Percentiles rank a stretch among this genome's conserved stretches.
phyloP scores from a whole-genome alignment of 2,329 filamentous ascomycete species.

The Phaeomoniella chlamydospora region DNA sequence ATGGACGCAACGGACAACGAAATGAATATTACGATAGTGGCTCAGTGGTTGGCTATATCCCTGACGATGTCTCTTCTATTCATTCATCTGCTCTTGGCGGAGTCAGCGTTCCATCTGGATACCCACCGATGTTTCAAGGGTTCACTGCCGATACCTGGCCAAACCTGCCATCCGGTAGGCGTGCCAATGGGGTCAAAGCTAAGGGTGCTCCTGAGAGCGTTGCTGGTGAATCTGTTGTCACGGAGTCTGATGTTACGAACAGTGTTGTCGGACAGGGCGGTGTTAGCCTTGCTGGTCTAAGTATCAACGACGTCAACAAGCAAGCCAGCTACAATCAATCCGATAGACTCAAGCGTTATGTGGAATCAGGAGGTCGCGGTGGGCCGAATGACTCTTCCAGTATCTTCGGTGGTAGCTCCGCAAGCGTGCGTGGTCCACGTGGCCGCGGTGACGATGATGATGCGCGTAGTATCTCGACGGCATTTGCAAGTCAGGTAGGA shows the following conservation, averaged over 20 bases:
- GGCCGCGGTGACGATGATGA: conserved; percentile 61
- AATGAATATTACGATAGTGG: conserved; percentile 57
- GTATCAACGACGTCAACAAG: conserved; percentile 56
- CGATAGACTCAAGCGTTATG: conserved; percentile 86
- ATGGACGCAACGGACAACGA: conserved; percentile 30
- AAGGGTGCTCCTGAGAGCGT: conserved; percentile 62
- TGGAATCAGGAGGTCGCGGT: conserved; percentile 66
- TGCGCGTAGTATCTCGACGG: conserved; percentile 88
- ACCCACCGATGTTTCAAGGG: conserved; percentile 88
- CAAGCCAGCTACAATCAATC: conserved; percentile 63
- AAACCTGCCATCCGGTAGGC: conserved; percentile 55
- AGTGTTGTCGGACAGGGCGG: conserved; percentile 74
- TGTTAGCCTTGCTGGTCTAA: conserved; percentile 59
- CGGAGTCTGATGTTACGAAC: conserved; percentile 71
- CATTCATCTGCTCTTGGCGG: conserved; percentile 84
- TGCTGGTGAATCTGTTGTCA: conserved; percentile 83
- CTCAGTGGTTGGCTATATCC: conserved; percentile 88
- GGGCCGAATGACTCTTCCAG: conserved; percentile 44
- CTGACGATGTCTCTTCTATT: conserved; percentile 91
- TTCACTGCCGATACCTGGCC: conserved; percentile 86
- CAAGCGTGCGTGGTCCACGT: conserved; percentile 32
- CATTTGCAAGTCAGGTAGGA: conserved; percentile 89
- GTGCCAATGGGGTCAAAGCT: conserved; percentile 49
- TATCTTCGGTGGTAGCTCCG: conserved; percentile 49
- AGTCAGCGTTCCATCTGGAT: conserved; percentile 65